Evolutionary conservation across 2,329 filamentous ascomycete genomes (phyloP).

Genomic region (Ambrosiella beaveri): DNA sequence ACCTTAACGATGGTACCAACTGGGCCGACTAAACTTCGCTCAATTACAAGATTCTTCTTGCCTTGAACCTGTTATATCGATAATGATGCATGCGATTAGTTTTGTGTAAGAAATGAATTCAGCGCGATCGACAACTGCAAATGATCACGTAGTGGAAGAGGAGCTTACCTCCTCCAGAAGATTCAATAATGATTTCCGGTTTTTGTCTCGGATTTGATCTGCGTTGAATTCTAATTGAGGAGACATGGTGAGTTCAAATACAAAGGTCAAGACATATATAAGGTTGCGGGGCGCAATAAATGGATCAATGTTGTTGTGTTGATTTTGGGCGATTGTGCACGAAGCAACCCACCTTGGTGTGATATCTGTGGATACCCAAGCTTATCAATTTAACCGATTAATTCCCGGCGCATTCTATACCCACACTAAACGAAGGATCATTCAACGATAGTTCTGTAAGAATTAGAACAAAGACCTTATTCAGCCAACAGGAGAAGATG

Average conservation of each 20-base stretch:
- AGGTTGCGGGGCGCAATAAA: not conserved
- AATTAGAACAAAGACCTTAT: slow-evolving; percentile 2
- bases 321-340: not conserved
- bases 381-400: not conserved
- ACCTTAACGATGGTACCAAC: slow-evolving; percentile 89
- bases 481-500: too few relatives aligned
- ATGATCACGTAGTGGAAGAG: not conserved
- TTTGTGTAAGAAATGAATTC: not conserved
- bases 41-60: slow-evolving; percentile 95
- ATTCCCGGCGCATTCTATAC: not conserved
- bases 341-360: not conserved
- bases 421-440: too few relatives aligned
- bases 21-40: slow-evolving; percentile 75
- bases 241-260: slow-evolving; percentile 36
- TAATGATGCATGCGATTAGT: not conserved
- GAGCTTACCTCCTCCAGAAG: slow-evolving; percentile 80
- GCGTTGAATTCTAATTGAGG: slow-evolving; percentile 55
- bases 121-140: not conserved
- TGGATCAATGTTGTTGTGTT: not conserved
- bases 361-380: not conserved
- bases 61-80: slow-evolving; percentile 59
- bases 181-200: slow-evolving; percentile 73
- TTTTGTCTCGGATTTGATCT: slow-evolving; percentile 61
- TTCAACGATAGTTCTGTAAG: not conserved
- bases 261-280: not conserved